These are phyloP conservation scores for Zymoseptoria pseudotritici DNA, from an alignment of 2,329 filamentous ascomycete species.

Conservation along the genomic window DNA sequence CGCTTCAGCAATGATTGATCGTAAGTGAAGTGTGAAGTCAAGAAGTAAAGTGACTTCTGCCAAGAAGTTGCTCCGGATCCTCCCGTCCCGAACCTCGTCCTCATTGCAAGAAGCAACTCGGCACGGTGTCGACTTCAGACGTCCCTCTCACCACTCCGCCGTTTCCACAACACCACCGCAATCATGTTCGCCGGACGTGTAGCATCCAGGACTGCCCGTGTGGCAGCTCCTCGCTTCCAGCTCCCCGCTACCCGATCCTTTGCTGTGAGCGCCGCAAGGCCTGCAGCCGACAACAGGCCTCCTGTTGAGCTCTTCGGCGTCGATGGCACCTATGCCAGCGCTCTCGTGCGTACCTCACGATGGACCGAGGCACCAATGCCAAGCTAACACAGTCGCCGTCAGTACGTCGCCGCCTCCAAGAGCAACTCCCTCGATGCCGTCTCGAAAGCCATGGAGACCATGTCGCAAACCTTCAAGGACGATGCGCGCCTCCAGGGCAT, in stretches of 20 bases:
- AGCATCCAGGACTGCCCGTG: conserved; percentile 51
- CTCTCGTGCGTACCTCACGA: conserved; percentile 67
- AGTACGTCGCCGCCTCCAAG: conserved; percentile 97
- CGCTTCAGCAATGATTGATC: no score
- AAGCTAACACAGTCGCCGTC: conserved; percentile 10
- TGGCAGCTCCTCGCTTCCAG: conserved; percentile 51
- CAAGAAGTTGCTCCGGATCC: not conserved
- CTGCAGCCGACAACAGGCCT: not conserved
- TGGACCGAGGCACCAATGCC: not conserved
- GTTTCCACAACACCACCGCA: conserved; percentile 17
- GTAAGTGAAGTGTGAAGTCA: not conserved
- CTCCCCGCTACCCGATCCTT: conserved; percentile 65
- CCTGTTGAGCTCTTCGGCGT: conserved; percentile 69
- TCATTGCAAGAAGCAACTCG: not conserved
- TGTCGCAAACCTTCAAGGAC: conserved; percentile 66
- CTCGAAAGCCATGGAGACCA: conserved; percentile 67
- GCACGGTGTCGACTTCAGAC: not conserved
- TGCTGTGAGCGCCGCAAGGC: conserved; percentile 55
- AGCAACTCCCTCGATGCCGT: conserved; percentile 75
- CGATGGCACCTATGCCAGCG: conserved; percentile 96
- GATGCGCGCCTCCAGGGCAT: conserved; percentile 74
- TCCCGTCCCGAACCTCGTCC: not conserved
- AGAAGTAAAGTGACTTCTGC: not conserved
- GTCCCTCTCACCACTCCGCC: conserved; percentile 3
- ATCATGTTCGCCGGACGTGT: conserved; percentile 51